Base-by-base conservation (phyloP, 345 rosid genomes). In the Eutrema yunnanense region DNA sequence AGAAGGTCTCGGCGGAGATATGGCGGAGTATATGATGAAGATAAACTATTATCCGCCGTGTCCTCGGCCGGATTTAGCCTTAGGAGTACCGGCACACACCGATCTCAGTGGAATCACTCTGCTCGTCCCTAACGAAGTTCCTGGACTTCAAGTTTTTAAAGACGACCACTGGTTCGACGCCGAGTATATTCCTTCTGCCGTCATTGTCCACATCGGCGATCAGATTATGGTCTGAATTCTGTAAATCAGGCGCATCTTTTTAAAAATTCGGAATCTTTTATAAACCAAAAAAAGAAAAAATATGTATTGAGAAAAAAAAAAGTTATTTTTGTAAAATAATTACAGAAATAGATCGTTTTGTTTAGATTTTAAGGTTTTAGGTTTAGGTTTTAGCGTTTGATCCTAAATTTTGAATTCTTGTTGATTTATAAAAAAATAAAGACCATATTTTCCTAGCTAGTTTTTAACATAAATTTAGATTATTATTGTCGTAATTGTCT, bases 41-140 rank as follows among this genome's bases (percentile, higher is more conserved):
- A 95, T 95, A 2, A 91, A 91, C 54, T 95, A 86, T 26, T 94
- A 89, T 54, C 96, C 97, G 5, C 96, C 96, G 2, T 94, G 97
- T 49, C 97, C 97, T 11, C 82, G 96, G 1, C 98, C 98, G 0
- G 97, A 94, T 74, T 83, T 91, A 8, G 71, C 90, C 0, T 87
- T 91, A 9, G 98, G 98, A 0, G 97, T 95, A 37, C 82, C 70
- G 51, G 81, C 99, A 1, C 99, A 92, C 52, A 87, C 97, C 0
- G 99, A 95, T 60, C 85, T 88, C n/a, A 84, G 88, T 27, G 42
- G 87, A 11, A 3, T 92, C 64, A 95, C 99, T 58, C 63, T 95
- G 53, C 88, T 95, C 4, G 89, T 95, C 0, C 92, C 97, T 9
- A 92, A 92, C 43, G 86, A 92, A 22, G 88, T 92, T 12, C 92